Base-by-base conservation (phyloP, 805 yeast genomes). In the Starmerella geochares region DNA sequence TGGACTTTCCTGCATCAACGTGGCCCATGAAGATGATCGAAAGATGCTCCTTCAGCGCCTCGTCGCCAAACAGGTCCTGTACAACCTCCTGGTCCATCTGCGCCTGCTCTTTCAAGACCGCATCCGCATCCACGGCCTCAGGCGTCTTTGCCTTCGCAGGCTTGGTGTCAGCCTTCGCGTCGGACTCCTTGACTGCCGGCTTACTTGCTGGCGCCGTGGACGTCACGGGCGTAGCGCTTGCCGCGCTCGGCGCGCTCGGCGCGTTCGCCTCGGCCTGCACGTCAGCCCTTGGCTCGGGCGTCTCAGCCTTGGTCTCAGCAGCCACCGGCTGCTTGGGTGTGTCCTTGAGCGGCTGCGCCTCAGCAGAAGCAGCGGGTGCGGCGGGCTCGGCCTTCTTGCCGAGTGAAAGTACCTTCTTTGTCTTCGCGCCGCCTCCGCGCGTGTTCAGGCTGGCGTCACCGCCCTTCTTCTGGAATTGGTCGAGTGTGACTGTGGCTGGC, bases 11-110 rank as follows among this genome's bases (percentile, higher is more conserved):
- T 31, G 98, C 98, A 76, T 92, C 98, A 59, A 92, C 99, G 66
- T 92, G 99, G 61, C 99, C 99, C 97, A 92, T 92, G 71, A 92
- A 92, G 60, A 92, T 86, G 60, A 92, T 83, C 17, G 96, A 88
- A 66, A 92, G 78, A 71, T 92, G 98, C 67, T 90, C 98, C 69
- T 92, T 92, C 48, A 62, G 47, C 23, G 54, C 62, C 46, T 55
- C 59, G 36, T 48, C 60, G 57, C 96, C 96, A 64, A 86, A 92
- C 84, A 92, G 71, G 62, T 94, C 98, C 51, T 78, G 81, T 56
- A 92, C 86, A 56, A 88, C 78, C 60, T 82, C 92, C 62, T 84
- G 84, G 65, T 90, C 65, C 40, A 62, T 58, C 54, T 57, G 38
- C 46, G 54, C 63, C 51, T 60, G 62, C 52, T 58, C 61, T 47